phyloP scores from a whole-genome alignment of 768 basidiomycete species.

The Pleurotus cornucopiae region DNA sequence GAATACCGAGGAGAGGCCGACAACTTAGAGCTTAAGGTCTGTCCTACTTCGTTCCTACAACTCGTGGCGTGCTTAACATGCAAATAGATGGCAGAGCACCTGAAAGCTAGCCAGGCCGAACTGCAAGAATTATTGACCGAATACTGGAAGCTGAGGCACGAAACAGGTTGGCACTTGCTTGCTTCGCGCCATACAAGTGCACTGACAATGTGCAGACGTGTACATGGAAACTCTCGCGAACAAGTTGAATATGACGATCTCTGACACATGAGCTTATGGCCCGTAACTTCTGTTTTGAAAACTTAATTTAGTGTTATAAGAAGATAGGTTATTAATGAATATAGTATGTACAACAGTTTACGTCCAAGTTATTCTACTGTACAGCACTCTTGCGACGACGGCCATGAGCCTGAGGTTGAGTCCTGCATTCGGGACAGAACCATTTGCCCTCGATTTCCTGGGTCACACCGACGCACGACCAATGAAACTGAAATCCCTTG shows the following conservation, averaged over 20 bases:
- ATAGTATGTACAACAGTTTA: too few relatives aligned
- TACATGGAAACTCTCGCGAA: constrained; percentile 87
- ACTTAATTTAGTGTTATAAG: too few relatives aligned
- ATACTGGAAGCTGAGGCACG: constrained; percentile 78
- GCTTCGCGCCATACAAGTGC: neutral
- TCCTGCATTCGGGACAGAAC: constrained; percentile 66
- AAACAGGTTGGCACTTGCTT: constrained; percentile 49
- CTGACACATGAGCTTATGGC: neutral
- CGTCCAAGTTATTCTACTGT: too few relatives aligned
- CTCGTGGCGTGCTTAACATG: neutral
- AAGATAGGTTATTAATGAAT: too few relatives aligned
- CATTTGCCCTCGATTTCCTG: constrained; percentile 60
- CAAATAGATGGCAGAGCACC: constrained; percentile 67
- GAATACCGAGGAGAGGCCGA: constrained; percentile 70
- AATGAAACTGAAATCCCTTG: constrained; percentile 54
- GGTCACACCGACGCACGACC: constrained; percentile 59
- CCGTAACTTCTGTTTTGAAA: too few relatives aligned
- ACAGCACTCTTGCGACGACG: too few relatives aligned
- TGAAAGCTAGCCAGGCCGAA: constrained; percentile 71
- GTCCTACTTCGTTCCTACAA: constrained; percentile 1
- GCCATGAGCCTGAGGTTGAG: neutral
- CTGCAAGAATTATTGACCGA: constrained; percentile 78
- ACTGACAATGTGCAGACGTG: constrained; percentile 44
- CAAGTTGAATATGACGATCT: constrained; percentile 58
- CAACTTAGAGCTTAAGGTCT: constrained; percentile 63